phyloP scores from a whole-genome alignment of 768 basidiomycete species.

The Boletus sp. region DNA sequence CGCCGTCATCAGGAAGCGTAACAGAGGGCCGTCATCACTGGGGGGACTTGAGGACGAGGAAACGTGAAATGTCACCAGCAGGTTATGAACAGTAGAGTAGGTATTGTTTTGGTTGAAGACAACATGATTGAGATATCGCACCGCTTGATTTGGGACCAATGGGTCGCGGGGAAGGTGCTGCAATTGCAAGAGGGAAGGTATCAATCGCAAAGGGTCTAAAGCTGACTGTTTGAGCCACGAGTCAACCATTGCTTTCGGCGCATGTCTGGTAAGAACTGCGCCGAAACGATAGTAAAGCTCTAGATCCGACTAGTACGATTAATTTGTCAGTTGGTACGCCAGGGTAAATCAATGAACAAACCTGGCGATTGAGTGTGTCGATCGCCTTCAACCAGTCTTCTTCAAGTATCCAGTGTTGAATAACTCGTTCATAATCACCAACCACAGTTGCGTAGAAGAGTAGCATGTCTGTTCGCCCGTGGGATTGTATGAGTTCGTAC shows the following conservation, averaged over 20 bases:
- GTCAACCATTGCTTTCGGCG: constrained; percentile 88
- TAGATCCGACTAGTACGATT: constrained; percentile 58
- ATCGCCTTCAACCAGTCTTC: constrained; percentile 92
- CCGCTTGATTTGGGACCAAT: constrained; percentile 77
- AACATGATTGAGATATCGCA: constrained; percentile 84
- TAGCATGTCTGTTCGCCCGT: constrained; percentile 91
- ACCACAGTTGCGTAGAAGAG: constrained; percentile 83
- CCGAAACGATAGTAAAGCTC: constrained; percentile 94
- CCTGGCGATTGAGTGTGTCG: constrained; percentile 88
- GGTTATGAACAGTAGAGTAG: constrained; percentile 88
- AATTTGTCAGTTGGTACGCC: background rate
- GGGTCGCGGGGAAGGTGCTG: constrained; percentile 74
- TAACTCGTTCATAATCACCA: constrained; percentile 79
- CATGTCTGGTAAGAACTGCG: constrained; percentile 80
- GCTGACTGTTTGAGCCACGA: constrained; percentile 83
- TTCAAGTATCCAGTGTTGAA: constrained; percentile 90
- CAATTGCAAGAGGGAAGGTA: constrained; percentile 83
- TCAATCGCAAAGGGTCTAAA: constrained; percentile 79
- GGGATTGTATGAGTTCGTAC: constrained; percentile 91
- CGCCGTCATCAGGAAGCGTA: constrained; percentile 80
- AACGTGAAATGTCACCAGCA: constrained; percentile 85
- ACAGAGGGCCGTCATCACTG: constrained; percentile 72
- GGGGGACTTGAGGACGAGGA: constrained; percentile 45
- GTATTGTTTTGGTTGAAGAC: constrained; percentile 80
- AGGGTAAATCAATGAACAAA: constrained; percentile 26